Conservation (phyloP, 2,329 filamentous ascomycete species). For the Colletotrichum chlorophyti region DNA sequence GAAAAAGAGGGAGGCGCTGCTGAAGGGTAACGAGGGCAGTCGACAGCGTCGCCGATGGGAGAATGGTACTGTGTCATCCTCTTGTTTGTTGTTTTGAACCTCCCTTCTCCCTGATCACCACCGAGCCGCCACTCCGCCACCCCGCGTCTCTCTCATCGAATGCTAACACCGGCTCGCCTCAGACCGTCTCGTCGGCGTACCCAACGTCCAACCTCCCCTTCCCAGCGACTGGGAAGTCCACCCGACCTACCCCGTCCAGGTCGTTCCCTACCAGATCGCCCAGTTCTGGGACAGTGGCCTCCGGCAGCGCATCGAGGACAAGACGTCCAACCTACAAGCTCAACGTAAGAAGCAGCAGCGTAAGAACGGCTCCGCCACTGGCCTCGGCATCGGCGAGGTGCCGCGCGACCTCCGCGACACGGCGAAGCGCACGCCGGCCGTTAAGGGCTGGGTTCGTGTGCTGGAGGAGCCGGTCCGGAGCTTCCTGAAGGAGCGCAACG, state of each 20-base stretch:
- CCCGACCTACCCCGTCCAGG: constrained; percentile 79
- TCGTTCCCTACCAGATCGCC: constrained; percentile 88
- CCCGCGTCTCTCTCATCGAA: not conserved
- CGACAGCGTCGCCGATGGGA: constrained; percentile 90
- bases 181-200: constrained; percentile 89
- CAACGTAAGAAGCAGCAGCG: constrained; percentile 55
- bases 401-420: constrained; percentile 82
- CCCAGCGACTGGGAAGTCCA: constrained; percentile 83
- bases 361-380: constrained; percentile 47
- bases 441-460: constrained; percentile 80
- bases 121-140: not conserved
- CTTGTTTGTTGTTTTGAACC: not conserved
- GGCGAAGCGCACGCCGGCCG: constrained; percentile 80
- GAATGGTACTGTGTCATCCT: constrained; percentile 69
- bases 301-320: constrained; percentile 57
- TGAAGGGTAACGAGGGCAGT: constrained; percentile 91
- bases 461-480: constrained; percentile 84
- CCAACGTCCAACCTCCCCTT: constrained; percentile 82
- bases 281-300: constrained; percentile 75
- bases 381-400: constrained; percentile 62
- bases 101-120: not conserved
- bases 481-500: constrained; percentile 68
- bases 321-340: constrained; percentile 46
- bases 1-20: constrained; percentile 72
- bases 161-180: not conserved